phyloP scores from a whole-genome alignment of 805 yeast species.

The Blastobotrys robertii region DNA sequence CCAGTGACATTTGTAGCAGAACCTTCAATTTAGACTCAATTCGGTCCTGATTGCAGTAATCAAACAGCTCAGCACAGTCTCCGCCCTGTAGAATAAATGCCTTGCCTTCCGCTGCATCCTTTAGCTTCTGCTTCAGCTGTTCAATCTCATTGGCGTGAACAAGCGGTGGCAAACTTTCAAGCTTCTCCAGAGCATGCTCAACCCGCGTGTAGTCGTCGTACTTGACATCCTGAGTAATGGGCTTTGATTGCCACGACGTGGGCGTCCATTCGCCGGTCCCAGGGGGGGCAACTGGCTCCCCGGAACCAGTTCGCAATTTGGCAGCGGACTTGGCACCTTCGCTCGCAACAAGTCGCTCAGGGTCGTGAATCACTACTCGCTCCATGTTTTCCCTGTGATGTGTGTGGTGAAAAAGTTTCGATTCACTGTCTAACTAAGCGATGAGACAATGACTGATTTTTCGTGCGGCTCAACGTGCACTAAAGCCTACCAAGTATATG shows the following conservation, averaged over 20 bases:
- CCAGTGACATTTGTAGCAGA: conserved; percentile 34
- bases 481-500: no score
- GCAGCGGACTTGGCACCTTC: conserved; percentile 31
- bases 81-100: conserved; percentile 38
- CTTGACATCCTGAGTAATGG: conserved; percentile 35
- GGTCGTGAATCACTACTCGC: conserved; percentile 23
- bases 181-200: conserved; percentile 32
- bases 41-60: conserved; percentile 31
- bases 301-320: conserved; percentile 22
- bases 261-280: conserved; percentile 27
- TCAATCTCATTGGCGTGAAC: conserved; percentile 33
- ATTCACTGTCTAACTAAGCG: no score
- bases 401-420: no score
- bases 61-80: conserved; percentile 37
- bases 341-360: conserved; percentile 28
- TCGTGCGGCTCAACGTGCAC: no score
- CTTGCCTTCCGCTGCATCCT: conserved; percentile 33
- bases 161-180: conserved; percentile 34
- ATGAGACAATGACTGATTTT: no score
- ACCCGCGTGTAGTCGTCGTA: conserved; percentile 30
- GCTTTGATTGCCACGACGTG: conserved; percentile 34
- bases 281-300: conserved; percentile 1
- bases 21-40: conserved; percentile 35
- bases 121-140: conserved; percentile 25
- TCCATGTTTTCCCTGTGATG: no score